Evolutionary conservation across 805 yeast species (phyloP).

Genomic region (Pichia membranifaciens): DNA sequence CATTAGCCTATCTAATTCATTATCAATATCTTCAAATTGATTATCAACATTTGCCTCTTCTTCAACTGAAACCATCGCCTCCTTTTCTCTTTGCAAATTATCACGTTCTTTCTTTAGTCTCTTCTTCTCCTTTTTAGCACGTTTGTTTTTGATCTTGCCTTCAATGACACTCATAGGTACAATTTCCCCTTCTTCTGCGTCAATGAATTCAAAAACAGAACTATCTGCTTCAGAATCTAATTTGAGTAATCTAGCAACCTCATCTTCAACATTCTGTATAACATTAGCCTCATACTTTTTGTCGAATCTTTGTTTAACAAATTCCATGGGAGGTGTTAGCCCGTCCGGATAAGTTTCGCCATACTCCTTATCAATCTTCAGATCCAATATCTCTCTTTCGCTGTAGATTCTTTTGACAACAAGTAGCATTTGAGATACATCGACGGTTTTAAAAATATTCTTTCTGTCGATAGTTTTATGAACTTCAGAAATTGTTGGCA

Average conservation of each 20-base stretch:
- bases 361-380: slow-evolving; percentile 36
- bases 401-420: slow-evolving; percentile 50
- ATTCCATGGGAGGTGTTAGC: slow-evolving; percentile 70
- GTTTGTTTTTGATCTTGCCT: slow-evolving; percentile 16
- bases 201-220: slow-evolving; percentile 68
- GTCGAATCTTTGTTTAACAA: slow-evolving; percentile 66
- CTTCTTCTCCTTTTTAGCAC: slow-evolving; percentile 22
- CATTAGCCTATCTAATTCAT: slow-evolving; percentile 19
- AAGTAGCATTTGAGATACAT: slow-evolving; percentile 77
- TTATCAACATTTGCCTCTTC: slow-evolving; percentile 23
- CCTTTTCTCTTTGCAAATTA: slow-evolving; percentile 1
- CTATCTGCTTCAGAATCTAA: slow-evolving; percentile 83
- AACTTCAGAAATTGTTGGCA: slow-evolving; percentile 83
- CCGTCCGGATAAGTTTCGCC: slow-evolving; percentile 63
- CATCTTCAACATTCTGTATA: slow-evolving; percentile 70
- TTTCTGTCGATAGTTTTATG: slow-evolving; percentile 86
- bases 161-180: slow-evolving; percentile 35
- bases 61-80: not conserved
- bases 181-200: slow-evolving; percentile 23
- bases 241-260: slow-evolving; percentile 68
- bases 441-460: slow-evolving; percentile 81
- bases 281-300: slow-evolving; percentile 63
- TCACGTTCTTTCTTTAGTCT: slow-evolving; percentile 15
- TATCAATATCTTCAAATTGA: slow-evolving; percentile 28
- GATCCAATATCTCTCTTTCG: slow-evolving; percentile 42